Evolutionary conservation across 257 asterid genomes (phyloP).

Genomic region (Striga asiatica): DNA sequence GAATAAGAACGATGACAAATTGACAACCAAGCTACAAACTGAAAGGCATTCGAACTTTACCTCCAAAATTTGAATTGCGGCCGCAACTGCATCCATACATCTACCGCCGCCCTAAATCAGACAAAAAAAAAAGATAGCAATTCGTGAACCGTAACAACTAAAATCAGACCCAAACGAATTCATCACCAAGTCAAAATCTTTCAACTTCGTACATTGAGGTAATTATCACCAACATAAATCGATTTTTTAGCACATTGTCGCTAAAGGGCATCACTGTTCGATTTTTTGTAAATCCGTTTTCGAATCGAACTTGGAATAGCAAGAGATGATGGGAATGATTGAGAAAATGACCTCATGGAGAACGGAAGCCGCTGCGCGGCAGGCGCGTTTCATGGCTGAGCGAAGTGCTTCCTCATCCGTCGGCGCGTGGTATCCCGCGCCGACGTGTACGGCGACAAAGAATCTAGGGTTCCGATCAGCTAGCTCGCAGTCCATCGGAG

Average conservation of each 20-base stretch:
- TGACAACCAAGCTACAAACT: not conserved
- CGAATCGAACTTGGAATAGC: slow-evolving; percentile 3
- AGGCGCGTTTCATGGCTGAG: slow-evolving; percentile 69
- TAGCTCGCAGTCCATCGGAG: slow-evolving; percentile 41
- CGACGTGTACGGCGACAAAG: slow-evolving; percentile 92
- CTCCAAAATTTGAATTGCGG: slow-evolving; percentile 84
- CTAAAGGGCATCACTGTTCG: not conserved
- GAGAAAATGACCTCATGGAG: slow-evolving; percentile 44
- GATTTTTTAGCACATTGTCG: not conserved
- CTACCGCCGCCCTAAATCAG: slow-evolving; percentile 55
- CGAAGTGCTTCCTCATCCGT: slow-evolving; percentile 79
- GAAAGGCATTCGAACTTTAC: slow-evolving; percentile 23
- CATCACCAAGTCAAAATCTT: not conserved
- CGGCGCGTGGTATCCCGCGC: slow-evolving; percentile 89
- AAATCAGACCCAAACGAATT: not conserved
- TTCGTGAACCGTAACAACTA: not conserved
- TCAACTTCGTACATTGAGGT: no score
- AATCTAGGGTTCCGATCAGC: slow-evolving; percentile 28
- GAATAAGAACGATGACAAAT: not conserved
- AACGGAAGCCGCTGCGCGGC: slow-evolving; percentile 64
- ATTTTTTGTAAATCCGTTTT: not conserved
- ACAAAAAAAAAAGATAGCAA: slow-evolving; percentile 9
- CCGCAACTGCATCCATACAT: slow-evolving; percentile 76
- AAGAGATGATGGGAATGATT: not conserved
- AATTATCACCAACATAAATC: not conserved